These are phyloP conservation scores for Dittrichia graveolens DNA, from an alignment of 129 eudicot genomes.

Conservation along the genomic window DNA sequence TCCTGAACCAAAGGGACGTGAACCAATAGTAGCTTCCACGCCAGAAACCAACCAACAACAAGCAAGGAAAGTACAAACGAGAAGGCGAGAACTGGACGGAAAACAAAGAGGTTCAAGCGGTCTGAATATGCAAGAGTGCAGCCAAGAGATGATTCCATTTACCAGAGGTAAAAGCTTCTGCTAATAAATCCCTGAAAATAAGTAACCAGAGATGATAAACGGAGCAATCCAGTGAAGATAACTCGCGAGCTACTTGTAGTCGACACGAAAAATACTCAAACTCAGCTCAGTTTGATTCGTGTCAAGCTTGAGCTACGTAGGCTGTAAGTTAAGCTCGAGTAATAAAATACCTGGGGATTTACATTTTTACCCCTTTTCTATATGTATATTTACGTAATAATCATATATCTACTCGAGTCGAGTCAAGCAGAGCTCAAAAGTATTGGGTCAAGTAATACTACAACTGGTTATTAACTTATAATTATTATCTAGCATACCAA, in stretches of 20 bases:
- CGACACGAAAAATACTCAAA: not conserved
- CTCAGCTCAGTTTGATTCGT: no score
- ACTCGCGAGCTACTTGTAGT: not conserved
- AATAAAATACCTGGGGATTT: no score
- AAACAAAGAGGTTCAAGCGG: conserved; percentile 33
- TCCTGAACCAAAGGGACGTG: conserved; percentile 93
- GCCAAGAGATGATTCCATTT: conserved; percentile 32
- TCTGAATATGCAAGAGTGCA: conserved; percentile 36
- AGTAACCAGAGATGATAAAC: conserved; percentile 7
- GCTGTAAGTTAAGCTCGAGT: no score
- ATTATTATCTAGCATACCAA: no score
- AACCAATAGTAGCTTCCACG: conserved; percentile 81
- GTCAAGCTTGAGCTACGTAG: no score
- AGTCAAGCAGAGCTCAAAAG: no score
- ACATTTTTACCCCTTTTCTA: no score
- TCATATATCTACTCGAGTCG: no score
- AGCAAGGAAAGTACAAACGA: conserved; percentile 46
- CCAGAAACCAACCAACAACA: conserved; percentile 68
- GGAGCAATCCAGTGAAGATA: not conserved
- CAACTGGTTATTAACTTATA: no score
- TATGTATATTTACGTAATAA: no score
- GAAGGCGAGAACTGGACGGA: conserved; percentile 54
- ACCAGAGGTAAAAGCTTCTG: conserved; percentile 19
- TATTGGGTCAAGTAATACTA: no score
- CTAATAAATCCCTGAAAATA: conserved; percentile 29